Evolutionary conservation across 768 basidiomycete genomes (phyloP), one percentile per base, ranked within the genome.

Genomic region (Lactarius sp.): DNA sequence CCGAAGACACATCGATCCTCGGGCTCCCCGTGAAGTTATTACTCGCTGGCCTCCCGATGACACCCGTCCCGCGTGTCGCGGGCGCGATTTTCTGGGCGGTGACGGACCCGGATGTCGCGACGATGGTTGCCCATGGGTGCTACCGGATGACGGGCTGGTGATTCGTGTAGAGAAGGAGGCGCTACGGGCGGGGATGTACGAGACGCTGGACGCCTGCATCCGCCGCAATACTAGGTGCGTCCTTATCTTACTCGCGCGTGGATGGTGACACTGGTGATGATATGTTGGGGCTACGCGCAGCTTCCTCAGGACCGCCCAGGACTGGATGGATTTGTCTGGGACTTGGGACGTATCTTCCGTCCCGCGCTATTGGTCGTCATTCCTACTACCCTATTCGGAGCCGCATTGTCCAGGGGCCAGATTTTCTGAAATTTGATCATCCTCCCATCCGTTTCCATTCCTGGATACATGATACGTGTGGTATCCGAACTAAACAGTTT

Each of bases 41-140:
- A 16, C 60, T 76, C 12, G 71, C 71, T 0, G 75, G 74, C 2
- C 53, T 73, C 20, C 74, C 74, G 10, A 9, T 72, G 31, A 69
- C 70, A 4, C 74, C 74, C 14, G 52, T 75, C 5, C 53, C 61
- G 3, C 72, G 74, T 14, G 69, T 77, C 39, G 74, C 73, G 3
- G 72, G 67, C 16, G 71, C 75, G 0, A 70, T 75, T 54, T 66
- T 75, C 64, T 66, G 64, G 39, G 72, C 73, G 3, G 67, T 73
- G 49, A 67, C 66, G 18, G 72, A 74, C 47, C 63, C 70, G 14
- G 67, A 72, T 37, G 36, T 42, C 8, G 49, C 62, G 41, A 72
- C 73, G 44, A 70, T 27, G 74, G 72, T 3, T 65, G 66, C 18
- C 70, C 70, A 18, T 75, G 70, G 64, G 68, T 73, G 22, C 63